phyloP scores from a whole-genome alignment of 163 green algal species.

The Prototheca wickerhamii region DNA sequence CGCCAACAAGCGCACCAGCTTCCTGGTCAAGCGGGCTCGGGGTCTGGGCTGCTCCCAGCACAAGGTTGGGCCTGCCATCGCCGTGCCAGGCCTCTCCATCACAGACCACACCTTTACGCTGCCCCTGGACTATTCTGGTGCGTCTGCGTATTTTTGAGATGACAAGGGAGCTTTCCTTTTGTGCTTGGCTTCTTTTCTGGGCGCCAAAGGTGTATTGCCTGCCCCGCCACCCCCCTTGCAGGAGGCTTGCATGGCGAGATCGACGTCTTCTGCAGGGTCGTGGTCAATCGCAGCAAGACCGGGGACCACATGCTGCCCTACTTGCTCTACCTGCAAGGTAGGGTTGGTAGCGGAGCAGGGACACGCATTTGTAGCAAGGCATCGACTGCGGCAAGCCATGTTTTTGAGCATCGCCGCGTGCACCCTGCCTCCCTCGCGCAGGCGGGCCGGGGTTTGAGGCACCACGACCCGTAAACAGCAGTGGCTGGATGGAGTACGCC shows the following conservation, averaged over 20 bases:
- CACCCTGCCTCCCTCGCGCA: slow-evolving; percentile 4
- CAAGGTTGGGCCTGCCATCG: slow-evolving; percentile 9
- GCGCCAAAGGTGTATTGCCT: neutral
- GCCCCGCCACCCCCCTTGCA: neutral
- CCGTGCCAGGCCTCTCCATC: slow-evolving; percentile 49
- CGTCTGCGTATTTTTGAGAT: neutral
- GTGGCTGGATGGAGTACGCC: slow-evolving; percentile 76
- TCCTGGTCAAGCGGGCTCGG: neutral
- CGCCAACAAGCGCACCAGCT: too few species aligned
- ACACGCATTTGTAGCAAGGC: neutral
- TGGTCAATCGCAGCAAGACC: slow-evolving; percentile 32
- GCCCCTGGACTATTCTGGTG: slow-evolving; percentile 56
- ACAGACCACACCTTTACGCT: slow-evolving; percentile 56
- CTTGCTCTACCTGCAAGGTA: slow-evolving; percentile 81
- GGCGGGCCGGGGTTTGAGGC: slow-evolving; percentile 79
- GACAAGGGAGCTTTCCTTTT: neutral
- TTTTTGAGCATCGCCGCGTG: neutral
- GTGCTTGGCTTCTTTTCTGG: neutral
- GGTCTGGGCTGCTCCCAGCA: neutral
- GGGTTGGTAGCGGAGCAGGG: neutral
- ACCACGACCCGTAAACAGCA: slow-evolving; percentile 60
- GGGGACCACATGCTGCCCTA: slow-evolving; percentile 42
- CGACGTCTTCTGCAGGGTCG: slow-evolving; percentile 56
- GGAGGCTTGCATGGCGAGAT: slow-evolving; percentile 27
- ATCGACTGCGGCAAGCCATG: neutral